Percentiles rank a stretch among this genome's conserved stretches.
These are phyloP conservation scores for Russula sp. DNA, from an alignment of 768 basidiomycete species.

Conservation along the genomic window DNA sequence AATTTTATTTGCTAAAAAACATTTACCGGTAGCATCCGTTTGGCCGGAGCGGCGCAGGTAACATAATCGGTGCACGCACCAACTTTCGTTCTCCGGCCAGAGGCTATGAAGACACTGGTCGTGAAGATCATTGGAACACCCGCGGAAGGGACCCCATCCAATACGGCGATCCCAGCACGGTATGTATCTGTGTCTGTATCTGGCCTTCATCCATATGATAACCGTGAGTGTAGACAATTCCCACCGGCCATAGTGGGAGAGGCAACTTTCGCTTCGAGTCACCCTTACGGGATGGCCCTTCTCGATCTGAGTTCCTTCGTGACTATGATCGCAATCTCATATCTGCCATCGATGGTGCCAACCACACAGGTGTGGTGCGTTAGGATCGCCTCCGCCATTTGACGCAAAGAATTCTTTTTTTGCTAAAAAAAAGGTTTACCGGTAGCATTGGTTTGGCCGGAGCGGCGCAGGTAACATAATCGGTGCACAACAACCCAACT, in stretches of 20 bases:
- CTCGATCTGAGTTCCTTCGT: conserved; percentile 14
- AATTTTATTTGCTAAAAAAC: not conserved
- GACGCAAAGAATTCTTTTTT: too few species aligned
- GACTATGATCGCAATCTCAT: conserved; percentile 27
- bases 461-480: conserved; percentile 59
- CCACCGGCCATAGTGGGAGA: conserved; percentile 74
- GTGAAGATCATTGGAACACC: not conserved
- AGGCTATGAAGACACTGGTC: too few species aligned
- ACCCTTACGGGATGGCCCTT: not conserved
- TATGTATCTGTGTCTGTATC: too few species aligned
- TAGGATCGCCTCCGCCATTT: not conserved
- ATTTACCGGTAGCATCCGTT: conserved; percentile 33
- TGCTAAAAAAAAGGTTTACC: not conserved
- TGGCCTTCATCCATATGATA: too few species aligned
- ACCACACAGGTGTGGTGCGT: conserved; percentile 2
- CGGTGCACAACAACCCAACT: not conserved
- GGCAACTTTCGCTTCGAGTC: conserved; percentile 76
- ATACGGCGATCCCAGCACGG: too few species aligned
- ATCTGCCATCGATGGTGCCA: conserved; percentile 1
- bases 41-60: conserved; percentile 61
- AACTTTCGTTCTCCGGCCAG: conserved; percentile 19
- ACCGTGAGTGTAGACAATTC: conserved; percentile 32
- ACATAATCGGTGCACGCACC: conserved; percentile 32
- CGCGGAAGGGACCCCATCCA: too few species aligned
- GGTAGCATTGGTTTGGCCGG: conserved; percentile 46